Evolutionary conservation across 2,329 filamentous ascomycete species (phyloP), one percentile per base, ranked within the genome.

Genomic region (Proliferodiscus dingleyae): DNA sequence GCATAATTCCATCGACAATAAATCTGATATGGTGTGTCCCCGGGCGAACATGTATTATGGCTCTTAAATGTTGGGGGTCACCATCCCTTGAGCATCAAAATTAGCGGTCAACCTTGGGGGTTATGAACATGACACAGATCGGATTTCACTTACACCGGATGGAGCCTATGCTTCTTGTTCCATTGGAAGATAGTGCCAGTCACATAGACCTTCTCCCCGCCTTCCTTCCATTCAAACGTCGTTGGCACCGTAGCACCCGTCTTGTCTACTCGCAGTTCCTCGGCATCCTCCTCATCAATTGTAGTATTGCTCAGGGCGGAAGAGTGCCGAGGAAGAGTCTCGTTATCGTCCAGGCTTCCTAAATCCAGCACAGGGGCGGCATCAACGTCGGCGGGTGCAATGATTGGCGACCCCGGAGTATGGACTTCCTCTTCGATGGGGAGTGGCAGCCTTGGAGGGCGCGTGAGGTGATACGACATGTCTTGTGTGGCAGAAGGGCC

Each of bases 1-100:
- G 80, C 89, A 96, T 95, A 61, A 91, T 84, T 47, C 87, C 87
- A 68, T 97, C 91, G 41, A 96, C 89, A 56, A 98, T 78, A 69
- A 97, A 98, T 62, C 94, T 91, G 61, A 98, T 77, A 71, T 98
- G 93, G 65, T 98, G 91, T 4, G 93, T 98, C 56, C 93, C 93
- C 3, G 91, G 89, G 11, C 89, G 84, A 47, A 97, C 83, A 62
- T 87, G 83, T 61, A 97, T 81, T 16, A 80, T 83, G 36, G 87
- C 85, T 29, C 85, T 83, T 65, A 90, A 85, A 51, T 82, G 77
- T 42, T 82, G 80, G 21, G 78, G 75, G 30, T 60, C 52, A 34
- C 61, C 64, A 43, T 71, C 68, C 50, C 69, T 71, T 38, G 45
- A 42, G 34, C 28, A 45, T 38, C 43, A 24, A 33, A 33, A 37